phyloP scores from a whole-genome alignment of 2,329 filamentous ascomycete species.

The Aureobasidium sp. region DNA sequence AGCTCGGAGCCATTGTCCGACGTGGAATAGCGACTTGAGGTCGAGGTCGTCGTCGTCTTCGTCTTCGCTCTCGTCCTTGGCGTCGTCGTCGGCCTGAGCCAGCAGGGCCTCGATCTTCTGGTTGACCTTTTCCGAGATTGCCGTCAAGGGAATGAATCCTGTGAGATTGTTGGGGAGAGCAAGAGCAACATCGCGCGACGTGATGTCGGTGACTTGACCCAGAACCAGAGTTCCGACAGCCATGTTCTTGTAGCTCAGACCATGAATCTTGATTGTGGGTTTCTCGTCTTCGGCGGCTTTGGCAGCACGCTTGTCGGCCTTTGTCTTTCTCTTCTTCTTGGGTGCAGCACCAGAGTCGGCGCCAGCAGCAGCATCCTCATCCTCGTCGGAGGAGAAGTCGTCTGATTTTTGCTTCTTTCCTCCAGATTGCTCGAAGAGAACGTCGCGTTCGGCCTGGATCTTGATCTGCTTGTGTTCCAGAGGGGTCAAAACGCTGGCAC shows the following conservation, averaged over 20 bases:
- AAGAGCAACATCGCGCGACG: constrained; percentile 66
- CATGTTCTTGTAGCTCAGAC: constrained; percentile 70
- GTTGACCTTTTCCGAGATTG: constrained; percentile 75
- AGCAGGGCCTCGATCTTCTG: constrained; percentile 61
- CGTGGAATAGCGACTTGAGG: constrained; percentile 62
- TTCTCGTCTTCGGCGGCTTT: constrained; percentile 34
- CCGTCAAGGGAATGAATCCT: constrained; percentile 84
- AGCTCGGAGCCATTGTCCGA: constrained; percentile 83
- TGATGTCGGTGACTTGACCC: constrained; percentile 77
- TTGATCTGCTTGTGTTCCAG: constrained; percentile 95
- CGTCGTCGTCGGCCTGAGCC: constrained; percentile 50
- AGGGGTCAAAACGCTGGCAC: constrained; percentile 81
- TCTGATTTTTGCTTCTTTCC: constrained; percentile 50
- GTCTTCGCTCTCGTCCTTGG: constrained; percentile 45
- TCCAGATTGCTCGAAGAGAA: constrained; percentile 71
- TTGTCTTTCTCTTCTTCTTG: constrained; percentile 46
- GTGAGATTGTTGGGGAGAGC: constrained; percentile 87
- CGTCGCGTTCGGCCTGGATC: constrained; percentile 85
- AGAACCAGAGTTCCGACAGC: constrained; percentile 80
- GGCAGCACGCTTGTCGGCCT: constrained; percentile 32
- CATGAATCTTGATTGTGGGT: constrained; percentile 61
- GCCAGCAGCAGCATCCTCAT: constrained; percentile 24
- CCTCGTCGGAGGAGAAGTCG: constrained; percentile 35
- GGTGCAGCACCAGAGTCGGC: constrained; percentile 30
- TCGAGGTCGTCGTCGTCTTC: constrained; percentile 55